phyloP scores from a whole-genome alignment of 2,329 filamentous ascomycete genomes.

The Calonectria honghensis region DNA sequence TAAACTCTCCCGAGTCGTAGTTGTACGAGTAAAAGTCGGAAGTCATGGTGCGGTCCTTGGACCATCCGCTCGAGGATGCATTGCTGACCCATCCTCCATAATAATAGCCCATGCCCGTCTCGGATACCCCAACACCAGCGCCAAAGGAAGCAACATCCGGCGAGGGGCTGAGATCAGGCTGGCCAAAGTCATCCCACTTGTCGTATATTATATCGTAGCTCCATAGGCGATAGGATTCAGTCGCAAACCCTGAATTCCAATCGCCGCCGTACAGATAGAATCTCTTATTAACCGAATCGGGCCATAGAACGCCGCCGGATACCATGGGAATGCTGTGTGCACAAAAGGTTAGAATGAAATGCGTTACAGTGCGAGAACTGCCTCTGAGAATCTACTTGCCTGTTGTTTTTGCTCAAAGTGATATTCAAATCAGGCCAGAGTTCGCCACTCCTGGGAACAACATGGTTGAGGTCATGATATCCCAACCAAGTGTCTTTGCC shows the following conservation, averaged over 20 bases:
- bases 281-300: conserved; percentile 75
- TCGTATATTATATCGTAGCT: conserved; percentile 73
- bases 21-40: conserved; percentile 24
- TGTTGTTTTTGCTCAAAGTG: conserved; percentile 21
- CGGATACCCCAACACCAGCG: conserved; percentile 71
- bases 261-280: conserved; percentile 78
- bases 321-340: conserved; percentile 66
- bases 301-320: conserved; percentile 70
- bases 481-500: conserved; percentile 3
- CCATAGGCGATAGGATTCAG: conserved; percentile 62
- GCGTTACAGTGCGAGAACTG: not conserved
- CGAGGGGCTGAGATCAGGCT: conserved; percentile 44
- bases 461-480: conserved; percentile 25
- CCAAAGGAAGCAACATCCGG: conserved; percentile 66
- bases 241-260: conserved; percentile 60
- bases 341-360: not conserved
- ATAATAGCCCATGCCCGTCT: conserved; percentile 73
- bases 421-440: conserved; percentile 9
- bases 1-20: conserved; percentile 26
- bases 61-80: conserved; percentile 59
- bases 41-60: conserved; percentile 26
- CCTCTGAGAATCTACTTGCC: not conserved
- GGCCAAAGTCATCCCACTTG: conserved; percentile 69
- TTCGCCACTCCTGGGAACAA: not conserved
- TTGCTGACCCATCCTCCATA: conserved; percentile 77